Base-by-base conservation (phyloP, 2,329 filamentous ascomycete genomes). In the Alternaria longipes region DNA sequence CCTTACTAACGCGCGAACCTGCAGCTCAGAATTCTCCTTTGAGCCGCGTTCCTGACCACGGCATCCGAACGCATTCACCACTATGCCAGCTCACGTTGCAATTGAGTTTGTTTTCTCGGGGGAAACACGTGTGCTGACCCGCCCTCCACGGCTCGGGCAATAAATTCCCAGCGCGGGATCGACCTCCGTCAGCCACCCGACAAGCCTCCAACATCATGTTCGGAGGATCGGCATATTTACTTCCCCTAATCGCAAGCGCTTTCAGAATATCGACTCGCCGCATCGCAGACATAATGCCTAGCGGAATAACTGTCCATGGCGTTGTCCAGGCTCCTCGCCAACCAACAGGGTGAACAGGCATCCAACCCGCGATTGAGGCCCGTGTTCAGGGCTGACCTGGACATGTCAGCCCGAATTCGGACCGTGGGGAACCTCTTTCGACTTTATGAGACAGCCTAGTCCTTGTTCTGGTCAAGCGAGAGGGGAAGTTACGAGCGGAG, bases 361-460 rank as follows among this genome's bases (percentile, higher is more conserved):
- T 20, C 16, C 22, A 30, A n/a, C 32, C 45, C 38, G 40, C 24
- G 30, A 4, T 41, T 41, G 18, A 45, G 47, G 54, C 53, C 53
- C 54, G 38, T 56, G 57, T 45, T 24, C 18, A 56, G 45, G 42
- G 30, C 16, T n/a, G 30, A 14, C 36, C 24, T 60, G 30, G 24
- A 51, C 14, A 50, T 56, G 54, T 52, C 46, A 56, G 46, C 57
- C 53, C 46, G 34, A 50, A 60, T 56, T 60, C 57, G 57, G 57
- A 40, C 57, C 57, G 53, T 40, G 8, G 28, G 12, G 12, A 56
- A n/a, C 45, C 40, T 18, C 42, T 60, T 49, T 38, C 30, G 55
- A 47, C 44, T 20, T 50, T 14, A 40, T 60, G 46, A 55, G 53
- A 60, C 40, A 40, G 20, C 14, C 57, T 60, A 60, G 45, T 44